Conservation (phyloP, 2,329 filamentous ascomycete genomes). For the Biscogniauxia sp. region DNA sequence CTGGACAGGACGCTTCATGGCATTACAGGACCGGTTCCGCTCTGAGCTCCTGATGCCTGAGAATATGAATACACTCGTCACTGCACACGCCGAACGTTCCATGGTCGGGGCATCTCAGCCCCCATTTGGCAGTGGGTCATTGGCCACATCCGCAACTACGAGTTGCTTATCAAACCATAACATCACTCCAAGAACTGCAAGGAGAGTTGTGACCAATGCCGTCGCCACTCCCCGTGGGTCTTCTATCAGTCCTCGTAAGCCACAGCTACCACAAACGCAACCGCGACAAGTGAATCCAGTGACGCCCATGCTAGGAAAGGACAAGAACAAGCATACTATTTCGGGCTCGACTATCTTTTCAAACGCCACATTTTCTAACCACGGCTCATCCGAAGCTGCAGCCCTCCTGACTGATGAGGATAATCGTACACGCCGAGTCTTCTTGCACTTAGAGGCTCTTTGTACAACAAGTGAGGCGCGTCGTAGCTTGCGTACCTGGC, state of each 20-base stretch:
- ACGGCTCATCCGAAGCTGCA: slow-evolving; percentile 3
- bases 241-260: slow-evolving; percentile 1
- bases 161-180: slow-evolving; percentile 6
- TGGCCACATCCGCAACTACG: slow-evolving; percentile 17
- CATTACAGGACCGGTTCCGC: slow-evolving; percentile 54
- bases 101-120: slow-evolving; percentile 7
- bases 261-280: not conserved
- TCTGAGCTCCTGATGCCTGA: slow-evolving; percentile 37
- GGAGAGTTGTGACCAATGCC: not conserved
- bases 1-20: slow-evolving; percentile 61
- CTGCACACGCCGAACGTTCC: slow-evolving; percentile 21
- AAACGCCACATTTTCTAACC: not conserved
- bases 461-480: slow-evolving; percentile 49
- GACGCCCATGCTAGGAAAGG: not conserved
- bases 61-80: slow-evolving; percentile 24
- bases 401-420: slow-evolving; percentile 38
- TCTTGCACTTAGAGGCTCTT: slow-evolving; percentile 44
- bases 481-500: slow-evolving; percentile 48
- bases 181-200: not conserved
- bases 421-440: slow-evolving; percentile 42
- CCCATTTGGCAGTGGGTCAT: not conserved
- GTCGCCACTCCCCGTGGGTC: not conserved
- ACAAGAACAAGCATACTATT: not conserved
- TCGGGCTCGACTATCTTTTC: not conserved
- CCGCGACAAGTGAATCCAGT: not conserved